A percentile compares a stretch with the other conserved stretches of the same genome.
Evolutionary conservation across 371 early-diverging fungal genomes (phyloP).

Genomic region (Mucor lusitanicus): DNA sequence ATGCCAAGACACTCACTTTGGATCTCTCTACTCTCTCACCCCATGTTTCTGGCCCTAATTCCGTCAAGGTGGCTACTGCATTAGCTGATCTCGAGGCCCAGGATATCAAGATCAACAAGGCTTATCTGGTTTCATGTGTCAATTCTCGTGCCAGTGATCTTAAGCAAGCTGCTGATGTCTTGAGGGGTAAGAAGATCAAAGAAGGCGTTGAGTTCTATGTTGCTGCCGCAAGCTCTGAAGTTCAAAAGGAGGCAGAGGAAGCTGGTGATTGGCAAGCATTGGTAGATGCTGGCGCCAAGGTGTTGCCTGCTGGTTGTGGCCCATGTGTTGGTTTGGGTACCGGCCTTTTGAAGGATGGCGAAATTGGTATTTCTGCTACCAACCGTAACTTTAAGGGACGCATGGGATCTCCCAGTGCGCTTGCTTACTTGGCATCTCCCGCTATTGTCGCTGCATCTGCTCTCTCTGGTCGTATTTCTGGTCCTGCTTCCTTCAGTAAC

Average conservation of each 20-base stretch:
- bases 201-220: slow-evolving; percentile 94
- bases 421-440: slow-evolving; percentile 92
- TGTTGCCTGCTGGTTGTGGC: slow-evolving; percentile 94
- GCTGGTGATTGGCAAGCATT: slow-evolving; percentile 88
- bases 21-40: slow-evolving; percentile 87
- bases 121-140: slow-evolving; percentile 93
- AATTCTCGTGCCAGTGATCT: slow-evolving; percentile 91
- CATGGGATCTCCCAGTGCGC: slow-evolving; percentile 92
- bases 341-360: slow-evolving; percentile 89
- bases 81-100: slow-evolving; percentile 70
- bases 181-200: slow-evolving; percentile 74
- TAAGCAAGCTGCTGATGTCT: slow-evolving; percentile 83
- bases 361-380: slow-evolving; percentile 95
- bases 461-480: slow-evolving; percentile 76
- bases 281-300: slow-evolving; percentile 87
- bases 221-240: slow-evolving; percentile 91
- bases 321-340: slow-evolving; percentile 94
- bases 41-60: slow-evolving; percentile 93
- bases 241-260: slow-evolving; percentile 82
- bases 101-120: slow-evolving; percentile 86
- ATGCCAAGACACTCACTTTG: slow-evolving; percentile 84
- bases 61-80: slow-evolving; percentile 89
- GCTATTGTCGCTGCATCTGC: slow-evolving; percentile 93
- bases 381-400: slow-evolving; percentile 98
- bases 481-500: slow-evolving; percentile 43